Evolutionary conservation across 179 eudicot genomes (phyloP), one percentile per base, ranked within the genome.

Genomic region (Actinidia polygama): DNA sequence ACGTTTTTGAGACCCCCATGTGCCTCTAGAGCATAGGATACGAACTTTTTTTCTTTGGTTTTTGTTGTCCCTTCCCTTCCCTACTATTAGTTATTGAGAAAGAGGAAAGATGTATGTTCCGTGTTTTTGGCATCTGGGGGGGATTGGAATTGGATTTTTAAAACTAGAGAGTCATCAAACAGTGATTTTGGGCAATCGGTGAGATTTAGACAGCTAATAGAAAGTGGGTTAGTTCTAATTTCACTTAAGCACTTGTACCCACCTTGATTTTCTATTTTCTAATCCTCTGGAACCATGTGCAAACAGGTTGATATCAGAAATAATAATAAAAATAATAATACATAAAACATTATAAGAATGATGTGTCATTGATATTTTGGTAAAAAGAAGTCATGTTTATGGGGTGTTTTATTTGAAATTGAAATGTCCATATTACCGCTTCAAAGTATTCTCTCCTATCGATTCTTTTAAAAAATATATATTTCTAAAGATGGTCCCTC

Each of bases 11-110:
- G 44, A 30, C 49, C 21, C 18, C 7, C 73, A 69, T 69, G 73
- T 68, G 73, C 73, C n/a, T n/a, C n/a, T n/a, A 69, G 50, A 69
- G 70, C 46, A 66, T 11, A 69, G 36, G 73, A 69, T 40, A 11
- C 26, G 50, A 68, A 24, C 44, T 68, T n/a, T 47, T n/a, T 47
- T 47, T 68, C 47, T 36, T 30, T 30, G 23, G 36, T 64, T 66
- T 6, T 26, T 69, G 21, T 36, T 69, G 49, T 68, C 44, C 73
- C 73, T 58, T 15, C n/a, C n/a, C n/a, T n/a, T n/a, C n/a, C n/a
- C n/a, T n/a, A n/a, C 62, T 68, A n/a, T n/a, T n/a, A n/a, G n/a
- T n/a, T n/a, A n/a, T n/a, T n/a, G n/a, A n/a, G n/a, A n/a, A n/a
- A n/a, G n/a, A n/a, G n/a, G n/a, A n/a, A n/a, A 67, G 71, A 11